A percentile compares a stretch with the other conserved stretches of the same genome.
These are phyloP conservation scores for Claviceps monticola DNA, from an alignment of 2,329 filamentous ascomycete genomes.

Conservation along the genomic window DNA sequence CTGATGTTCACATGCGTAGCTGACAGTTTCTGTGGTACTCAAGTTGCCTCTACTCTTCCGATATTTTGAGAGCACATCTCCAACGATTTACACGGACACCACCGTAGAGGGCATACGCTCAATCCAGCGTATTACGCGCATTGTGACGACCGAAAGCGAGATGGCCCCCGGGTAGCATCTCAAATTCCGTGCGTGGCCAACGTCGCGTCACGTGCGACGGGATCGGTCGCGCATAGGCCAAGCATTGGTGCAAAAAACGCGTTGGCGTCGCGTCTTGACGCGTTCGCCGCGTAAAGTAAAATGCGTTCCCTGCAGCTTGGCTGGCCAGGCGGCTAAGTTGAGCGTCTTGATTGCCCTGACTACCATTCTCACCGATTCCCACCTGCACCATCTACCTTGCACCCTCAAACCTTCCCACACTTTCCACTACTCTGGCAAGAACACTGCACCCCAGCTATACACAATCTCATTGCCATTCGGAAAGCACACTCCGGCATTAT, in stretches of 20 bases:
- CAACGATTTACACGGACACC: too few relatives aligned
- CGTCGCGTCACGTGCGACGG: constrained; percentile 5
- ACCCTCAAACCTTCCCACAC: not conserved
- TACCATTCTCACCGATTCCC: not conserved
- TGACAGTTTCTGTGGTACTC: too few relatives aligned
- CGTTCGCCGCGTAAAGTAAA: constrained; percentile 11
- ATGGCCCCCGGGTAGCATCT: not conserved
- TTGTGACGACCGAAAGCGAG: too few relatives aligned
- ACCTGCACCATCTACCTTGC: not conserved
- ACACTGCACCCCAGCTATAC: constrained; percentile 2
- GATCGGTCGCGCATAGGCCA: constrained; percentile 13
- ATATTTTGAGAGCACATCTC: too few relatives aligned
- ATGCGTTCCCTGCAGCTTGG: constrained; percentile 5
- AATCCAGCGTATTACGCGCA: too few relatives aligned
- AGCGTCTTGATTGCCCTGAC: not conserved
- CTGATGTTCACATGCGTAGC: too few relatives aligned
- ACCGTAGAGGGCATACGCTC: too few relatives aligned
- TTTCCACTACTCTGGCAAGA: not conserved
- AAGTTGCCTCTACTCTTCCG: too few relatives aligned
- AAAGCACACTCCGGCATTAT: constrained; percentile 12
- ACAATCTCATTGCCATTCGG: constrained; percentile 3
- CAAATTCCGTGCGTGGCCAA: not conserved
- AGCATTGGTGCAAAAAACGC: constrained; percentile 16
- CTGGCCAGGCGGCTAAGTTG: not conserved
- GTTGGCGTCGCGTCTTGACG: constrained; percentile 16